Conservation (phyloP, 2,329 filamentous ascomycete genomes). For the Xylaria sp. region DNA sequence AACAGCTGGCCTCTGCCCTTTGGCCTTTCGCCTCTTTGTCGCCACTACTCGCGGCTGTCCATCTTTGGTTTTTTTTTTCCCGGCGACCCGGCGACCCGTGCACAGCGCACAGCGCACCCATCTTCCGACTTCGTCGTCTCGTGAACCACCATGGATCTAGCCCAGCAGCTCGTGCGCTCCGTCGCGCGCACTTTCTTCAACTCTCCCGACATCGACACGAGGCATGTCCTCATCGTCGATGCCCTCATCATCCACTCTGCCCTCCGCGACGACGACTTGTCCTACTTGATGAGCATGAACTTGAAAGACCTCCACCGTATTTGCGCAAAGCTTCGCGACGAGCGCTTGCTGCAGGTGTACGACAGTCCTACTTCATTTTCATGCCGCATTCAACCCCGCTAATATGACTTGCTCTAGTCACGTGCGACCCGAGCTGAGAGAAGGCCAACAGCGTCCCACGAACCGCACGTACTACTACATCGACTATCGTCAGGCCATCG, state of each 20-base stretch:
- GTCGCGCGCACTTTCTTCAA: slow-evolving; percentile 83
- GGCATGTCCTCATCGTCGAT: slow-evolving; percentile 81
- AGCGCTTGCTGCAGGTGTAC: slow-evolving; percentile 85
- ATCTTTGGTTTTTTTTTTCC: background rate
- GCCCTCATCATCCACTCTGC: slow-evolving; percentile 78
- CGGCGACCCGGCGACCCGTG: background rate
- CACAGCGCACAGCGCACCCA: background rate
- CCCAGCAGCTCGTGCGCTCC: slow-evolving; percentile 84
- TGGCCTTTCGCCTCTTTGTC: too few relatives aligned
- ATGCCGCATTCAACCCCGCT: slow-evolving; percentile 17
- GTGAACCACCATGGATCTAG: slow-evolving; percentile 47
- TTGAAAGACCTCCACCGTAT: slow-evolving; percentile 92
- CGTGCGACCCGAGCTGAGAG: slow-evolving; percentile 79
- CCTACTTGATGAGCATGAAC: slow-evolving; percentile 87
- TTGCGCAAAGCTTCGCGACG: slow-evolving; percentile 84
- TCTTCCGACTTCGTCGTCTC: background rate
- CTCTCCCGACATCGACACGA: slow-evolving; percentile 68
- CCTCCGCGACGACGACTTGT: slow-evolving; percentile 87
- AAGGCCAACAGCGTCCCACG: slow-evolving; percentile 82
- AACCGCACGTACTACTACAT: slow-evolving; percentile 97
- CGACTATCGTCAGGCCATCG: slow-evolving; percentile 92
- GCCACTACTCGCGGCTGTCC: background rate
- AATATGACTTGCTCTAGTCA: slow-evolving; percentile 58
- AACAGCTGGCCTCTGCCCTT: background rate
- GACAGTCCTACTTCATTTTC: slow-evolving; percentile 41